phyloP scores from a whole-genome alignment of 2,329 filamentous ascomycete species.

The Apiospora kogelbergensis region DNA sequence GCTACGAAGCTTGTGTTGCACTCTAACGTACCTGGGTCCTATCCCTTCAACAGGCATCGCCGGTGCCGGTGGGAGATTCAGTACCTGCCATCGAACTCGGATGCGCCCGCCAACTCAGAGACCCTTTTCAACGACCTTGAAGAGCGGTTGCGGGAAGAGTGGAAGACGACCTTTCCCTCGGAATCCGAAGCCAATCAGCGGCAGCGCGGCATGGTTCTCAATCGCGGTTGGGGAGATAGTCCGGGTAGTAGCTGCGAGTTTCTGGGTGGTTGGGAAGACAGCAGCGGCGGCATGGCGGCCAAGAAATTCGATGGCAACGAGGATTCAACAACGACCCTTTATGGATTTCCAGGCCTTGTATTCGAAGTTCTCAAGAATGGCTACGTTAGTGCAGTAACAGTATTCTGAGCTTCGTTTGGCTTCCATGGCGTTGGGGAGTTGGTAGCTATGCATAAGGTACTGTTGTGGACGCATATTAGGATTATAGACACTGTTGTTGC shows the following conservation, averaged over 20 bases:
- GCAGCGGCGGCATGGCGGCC: slow-evolving; percentile 46
- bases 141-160: slow-evolving; percentile 64
- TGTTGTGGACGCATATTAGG: not conserved
- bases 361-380: slow-evolving; percentile 97
- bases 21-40: slow-evolving; percentile 91
- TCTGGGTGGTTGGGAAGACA: slow-evolving; percentile 84
- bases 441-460: not conserved
- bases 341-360: slow-evolving; percentile 88
- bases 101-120: slow-evolving; percentile 66
- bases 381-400: slow-evolving; percentile 82
- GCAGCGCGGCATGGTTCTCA: slow-evolving; percentile 80
- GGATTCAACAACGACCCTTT: slow-evolving; percentile 75
- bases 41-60: slow-evolving; percentile 93
- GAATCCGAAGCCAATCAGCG: slow-evolving; percentile 50
- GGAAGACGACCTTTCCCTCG: slow-evolving; percentile 65
- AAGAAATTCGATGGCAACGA: slow-evolving; percentile 55
- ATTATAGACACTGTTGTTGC: not conserved
- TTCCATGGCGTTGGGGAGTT: slow-evolving; percentile 5
- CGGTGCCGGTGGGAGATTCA: slow-evolving; percentile 82
- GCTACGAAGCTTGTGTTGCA: slow-evolving; percentile 93
- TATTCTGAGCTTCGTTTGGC: slow-evolving; percentile 57
- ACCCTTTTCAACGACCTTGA: slow-evolving; percentile 76
- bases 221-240: slow-evolving; percentile 88
- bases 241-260: slow-evolving; percentile 87
- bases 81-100: slow-evolving; percentile 51